Evolutionary conservation across 305 asterid genomes (phyloP).

Genomic region (Caryopteris hybrid): DNA sequence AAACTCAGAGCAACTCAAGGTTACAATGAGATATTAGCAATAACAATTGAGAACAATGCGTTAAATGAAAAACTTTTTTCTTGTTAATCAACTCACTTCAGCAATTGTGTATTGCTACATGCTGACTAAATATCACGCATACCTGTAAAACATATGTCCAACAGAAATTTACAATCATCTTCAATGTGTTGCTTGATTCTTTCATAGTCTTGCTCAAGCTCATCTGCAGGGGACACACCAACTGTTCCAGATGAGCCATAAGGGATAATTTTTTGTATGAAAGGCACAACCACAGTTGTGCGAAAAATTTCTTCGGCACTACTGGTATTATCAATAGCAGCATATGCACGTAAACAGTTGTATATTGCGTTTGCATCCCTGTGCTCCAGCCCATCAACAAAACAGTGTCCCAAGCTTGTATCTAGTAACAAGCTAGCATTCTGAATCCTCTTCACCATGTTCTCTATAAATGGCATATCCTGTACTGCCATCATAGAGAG

Average conservation of each 20-base stretch:
- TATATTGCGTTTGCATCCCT: constrained; percentile 82
- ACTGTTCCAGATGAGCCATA: constrained; percentile 36
- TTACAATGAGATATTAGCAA: constrained; percentile 5
- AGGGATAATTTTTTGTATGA: constrained; percentile 57
- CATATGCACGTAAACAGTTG: constrained; percentile 97
- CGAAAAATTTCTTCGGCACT: constrained; percentile 90
- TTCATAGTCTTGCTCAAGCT: constrained; percentile 76
- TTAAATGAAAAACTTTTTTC: constrained; percentile 4
- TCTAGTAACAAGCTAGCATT: constrained; percentile 72
- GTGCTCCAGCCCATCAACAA: constrained; percentile 83
- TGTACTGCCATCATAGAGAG: constrained; percentile 57
- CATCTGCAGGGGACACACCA: constrained; percentile 57
- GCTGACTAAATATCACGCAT: constrained; percentile 8
- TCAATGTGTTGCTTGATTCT: constrained; percentile 57
- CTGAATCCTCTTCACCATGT: constrained; percentile 94
- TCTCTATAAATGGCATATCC: constrained; percentile 92
- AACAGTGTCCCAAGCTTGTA: constrained; percentile 84
- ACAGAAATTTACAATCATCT: constrained; percentile 78
- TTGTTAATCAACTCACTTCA: constrained; percentile 8
- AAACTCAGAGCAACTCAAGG: neutral
- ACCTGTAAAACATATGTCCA: constrained; percentile 89
- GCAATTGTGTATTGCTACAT: constrained; percentile 4
- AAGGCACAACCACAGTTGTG: constrained; percentile 65
- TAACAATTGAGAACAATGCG: constrained; percentile 1
- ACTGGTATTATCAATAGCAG: constrained; percentile 80